A percentile compares a stretch with the other conserved stretches of the same genome.
These are phyloP conservation scores for Sporothrix euskadiensis DNA, from an alignment of 2,329 filamentous ascomycete genomes.

Conservation along the genomic window DNA sequence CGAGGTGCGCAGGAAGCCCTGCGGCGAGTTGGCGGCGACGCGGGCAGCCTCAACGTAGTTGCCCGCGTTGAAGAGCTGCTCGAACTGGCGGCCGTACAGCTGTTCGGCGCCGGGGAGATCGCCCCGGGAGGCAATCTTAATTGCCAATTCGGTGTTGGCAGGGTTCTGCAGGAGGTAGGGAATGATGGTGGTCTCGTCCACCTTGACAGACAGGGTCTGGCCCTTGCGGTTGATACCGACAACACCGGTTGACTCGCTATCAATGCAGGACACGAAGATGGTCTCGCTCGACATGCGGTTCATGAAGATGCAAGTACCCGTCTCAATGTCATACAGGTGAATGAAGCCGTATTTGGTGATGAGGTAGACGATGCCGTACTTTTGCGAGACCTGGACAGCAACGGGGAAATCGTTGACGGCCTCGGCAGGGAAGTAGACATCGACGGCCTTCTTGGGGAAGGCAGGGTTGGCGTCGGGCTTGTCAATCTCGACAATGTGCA, in stretches of 20 bases:
- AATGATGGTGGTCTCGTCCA: constrained; percentile 89
- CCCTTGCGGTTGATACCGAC: constrained; percentile 97
- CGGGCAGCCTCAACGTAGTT: constrained; percentile 89
- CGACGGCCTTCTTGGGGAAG: constrained; percentile 94
- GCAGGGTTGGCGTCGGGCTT: constrained; percentile 84
- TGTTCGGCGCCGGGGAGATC: constrained; percentile 92
- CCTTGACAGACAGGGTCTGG: constrained; percentile 89
- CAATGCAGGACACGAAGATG: constrained; percentile 90
- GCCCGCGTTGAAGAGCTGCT: constrained; percentile 76
- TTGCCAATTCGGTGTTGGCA: constrained; percentile 87
- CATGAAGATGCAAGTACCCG: constrained; percentile 95
- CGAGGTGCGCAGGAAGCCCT: constrained; percentile 89
- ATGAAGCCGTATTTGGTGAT: constrained; percentile 99
- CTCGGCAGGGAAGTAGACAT: constrained; percentile 96
- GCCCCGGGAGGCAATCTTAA: constrained; percentile 93
- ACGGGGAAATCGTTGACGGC: constrained; percentile 97
- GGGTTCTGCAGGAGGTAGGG: constrained; percentile 96
- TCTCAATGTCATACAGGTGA: constrained; percentile 96
- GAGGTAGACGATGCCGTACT: constrained; percentile 95
- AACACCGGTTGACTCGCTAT: constrained; percentile 81
- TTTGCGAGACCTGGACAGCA: constrained; percentile 93
- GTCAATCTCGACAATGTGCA: constrained; percentile 97
- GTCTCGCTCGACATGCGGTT: constrained; percentile 99
- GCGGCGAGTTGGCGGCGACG: constrained; percentile 92
- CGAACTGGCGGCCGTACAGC: constrained; percentile 89